Percentiles rank a stretch among this genome's conserved stretches.
Conservation (phyloP, 2,329 filamentous ascomycete species). For the Ceratocystis eucalypticola region DNA sequence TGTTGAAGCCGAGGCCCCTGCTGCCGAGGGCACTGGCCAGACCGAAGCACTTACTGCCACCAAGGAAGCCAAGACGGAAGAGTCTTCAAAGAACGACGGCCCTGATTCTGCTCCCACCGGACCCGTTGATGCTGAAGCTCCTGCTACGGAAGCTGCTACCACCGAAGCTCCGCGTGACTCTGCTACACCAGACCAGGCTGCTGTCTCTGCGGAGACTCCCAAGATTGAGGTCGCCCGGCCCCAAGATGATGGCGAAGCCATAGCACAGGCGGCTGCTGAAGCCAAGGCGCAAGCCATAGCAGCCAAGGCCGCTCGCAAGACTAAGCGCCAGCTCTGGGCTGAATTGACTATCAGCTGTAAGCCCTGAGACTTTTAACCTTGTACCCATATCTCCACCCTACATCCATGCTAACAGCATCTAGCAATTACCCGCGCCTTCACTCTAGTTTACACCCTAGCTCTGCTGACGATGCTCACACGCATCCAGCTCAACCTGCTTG, state of each 20-base stretch:
- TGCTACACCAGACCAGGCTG: not conserved
- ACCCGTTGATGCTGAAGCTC: not conserved
- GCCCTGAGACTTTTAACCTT: conserved; percentile 25
- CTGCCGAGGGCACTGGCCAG: not conserved
- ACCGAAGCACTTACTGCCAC: not conserved
- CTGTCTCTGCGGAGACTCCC: not conserved
- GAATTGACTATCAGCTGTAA: conserved; percentile 90
- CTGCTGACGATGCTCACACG: conserved; percentile 84
- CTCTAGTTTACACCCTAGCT: conserved; percentile 78
- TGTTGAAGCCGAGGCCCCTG: not conserved
- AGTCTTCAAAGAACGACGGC: not conserved
- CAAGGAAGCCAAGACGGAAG: not conserved
- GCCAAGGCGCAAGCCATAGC: conserved; percentile 15
- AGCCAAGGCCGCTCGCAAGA: conserved; percentile 42
- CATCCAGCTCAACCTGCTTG: conserved; percentile 92
- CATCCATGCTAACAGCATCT: conserved; percentile 19
- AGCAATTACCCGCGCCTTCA: conserved; percentile 86
- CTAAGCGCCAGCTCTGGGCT: conserved; percentile 91
- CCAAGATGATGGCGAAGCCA: conserved; percentile 29
- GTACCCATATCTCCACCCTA: not conserved
- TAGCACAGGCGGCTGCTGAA: conserved; percentile 11
- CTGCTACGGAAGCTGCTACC: not conserved
- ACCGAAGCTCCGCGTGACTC: not conserved
- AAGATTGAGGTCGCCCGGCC: conserved; percentile 22
- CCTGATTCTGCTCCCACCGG: not conserved